Conservation (phyloP, 1,284 basidiomycete species). For the Trichosporon sp. region DNA sequence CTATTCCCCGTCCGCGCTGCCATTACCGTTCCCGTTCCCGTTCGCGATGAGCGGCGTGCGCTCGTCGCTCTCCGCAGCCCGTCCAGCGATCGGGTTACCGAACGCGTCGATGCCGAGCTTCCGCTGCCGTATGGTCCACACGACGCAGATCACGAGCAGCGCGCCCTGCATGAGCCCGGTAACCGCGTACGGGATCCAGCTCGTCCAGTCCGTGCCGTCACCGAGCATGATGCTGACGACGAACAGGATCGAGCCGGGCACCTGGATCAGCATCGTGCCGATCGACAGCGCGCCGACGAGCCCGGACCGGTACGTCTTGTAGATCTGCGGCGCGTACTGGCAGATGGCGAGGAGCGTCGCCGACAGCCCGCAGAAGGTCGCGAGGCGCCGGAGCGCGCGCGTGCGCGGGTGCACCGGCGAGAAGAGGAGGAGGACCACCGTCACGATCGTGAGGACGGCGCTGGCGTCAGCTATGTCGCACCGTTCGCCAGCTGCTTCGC, state of each 20-base stretch:
- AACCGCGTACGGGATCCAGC: constrained; percentile 79
- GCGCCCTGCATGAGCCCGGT: constrained; percentile 79
- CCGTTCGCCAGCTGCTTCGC: no score
- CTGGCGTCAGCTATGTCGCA: constrained; percentile 22
- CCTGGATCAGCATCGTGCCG: constrained; percentile 89
- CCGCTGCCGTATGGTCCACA: constrained; percentile 72
- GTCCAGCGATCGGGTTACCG: constrained; percentile 59
- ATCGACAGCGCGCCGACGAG: constrained; percentile 89
- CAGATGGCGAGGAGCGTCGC: constrained; percentile 70
- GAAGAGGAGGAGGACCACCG: constrained; percentile 48
- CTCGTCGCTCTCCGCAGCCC: neutral
- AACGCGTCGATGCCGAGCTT: constrained; percentile 86
- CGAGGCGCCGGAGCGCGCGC: constrained; percentile 61
- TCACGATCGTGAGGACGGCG: constrained; percentile 32
- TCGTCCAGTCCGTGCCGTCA: constrained; percentile 79
- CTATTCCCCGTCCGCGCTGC: neutral
- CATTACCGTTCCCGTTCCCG: neutral
- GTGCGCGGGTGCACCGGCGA: constrained; percentile 49
- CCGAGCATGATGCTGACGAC: constrained; percentile 75
- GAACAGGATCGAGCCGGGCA: constrained; percentile 84
- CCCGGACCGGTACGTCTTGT: constrained; percentile 69
- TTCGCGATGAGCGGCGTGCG: constrained; percentile 1
- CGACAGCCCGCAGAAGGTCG: constrained; percentile 79
- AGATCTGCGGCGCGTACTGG: constrained; percentile 84
- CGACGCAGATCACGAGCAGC: constrained; percentile 73